These are phyloP conservation scores for Euphorbia tirucalli DNA, from an alignment of 345 rosid species.

Conservation along the genomic window DNA sequence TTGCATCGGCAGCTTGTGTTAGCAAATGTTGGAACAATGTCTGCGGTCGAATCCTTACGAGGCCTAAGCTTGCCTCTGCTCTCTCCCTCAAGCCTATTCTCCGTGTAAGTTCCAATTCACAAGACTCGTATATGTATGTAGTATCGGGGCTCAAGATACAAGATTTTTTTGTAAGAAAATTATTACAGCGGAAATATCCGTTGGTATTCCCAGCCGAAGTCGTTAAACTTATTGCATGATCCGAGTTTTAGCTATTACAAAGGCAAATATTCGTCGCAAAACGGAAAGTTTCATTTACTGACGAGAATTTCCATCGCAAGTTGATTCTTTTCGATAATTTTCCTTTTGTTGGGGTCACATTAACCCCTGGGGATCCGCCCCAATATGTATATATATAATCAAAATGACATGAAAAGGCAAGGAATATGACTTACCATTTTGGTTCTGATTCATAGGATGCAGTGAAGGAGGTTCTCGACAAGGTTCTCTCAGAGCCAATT, in stretches of 20 bases:
- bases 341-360: no score
- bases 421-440: neutral
- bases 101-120: slow-evolving; percentile 27
- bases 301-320: no score
- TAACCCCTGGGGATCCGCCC: no score
- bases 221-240: no score
- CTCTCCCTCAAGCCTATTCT: slow-evolving; percentile 41
- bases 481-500: slow-evolving; percentile 60
- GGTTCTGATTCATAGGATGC: slow-evolving; percentile 43
- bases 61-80: slow-evolving; percentile 59
- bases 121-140: neutral
- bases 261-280: no score
- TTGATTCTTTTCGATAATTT: no score
- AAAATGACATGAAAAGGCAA: neutral
- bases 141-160: no score
- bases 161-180: no score
- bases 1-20: slow-evolving; percentile 54
- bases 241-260: no score
- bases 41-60: slow-evolving; percentile 39
- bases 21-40: slow-evolving; percentile 43
- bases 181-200: no score
- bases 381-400: neutral
- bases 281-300: no score
- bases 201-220: no score
- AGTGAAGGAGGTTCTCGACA: slow-evolving; percentile 52